Evolutionary conservation across 257 asterid species (phyloP).

Genomic region (Petunia secreta): DNA sequence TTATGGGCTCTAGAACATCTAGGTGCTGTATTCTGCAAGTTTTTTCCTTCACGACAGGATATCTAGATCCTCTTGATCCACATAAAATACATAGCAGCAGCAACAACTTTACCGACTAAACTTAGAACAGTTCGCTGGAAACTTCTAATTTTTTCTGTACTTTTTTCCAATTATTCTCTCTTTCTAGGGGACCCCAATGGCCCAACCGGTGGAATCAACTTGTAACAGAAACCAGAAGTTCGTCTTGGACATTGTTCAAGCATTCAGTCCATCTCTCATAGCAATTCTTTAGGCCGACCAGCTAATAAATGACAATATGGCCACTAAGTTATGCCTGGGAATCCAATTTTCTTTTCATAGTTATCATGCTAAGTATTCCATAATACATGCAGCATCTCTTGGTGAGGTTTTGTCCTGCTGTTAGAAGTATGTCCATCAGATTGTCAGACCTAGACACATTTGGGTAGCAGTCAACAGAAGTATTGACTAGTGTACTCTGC

Average conservation of each 20-base stretch:
- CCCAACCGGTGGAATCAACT: slow-evolving; percentile 1
- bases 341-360: neutral
- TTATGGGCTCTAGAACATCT: neutral
- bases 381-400: neutral
- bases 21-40: neutral
- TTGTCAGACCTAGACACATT: slow-evolving; percentile 3
- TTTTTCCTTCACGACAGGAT: neutral
- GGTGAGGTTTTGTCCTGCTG: neutral
- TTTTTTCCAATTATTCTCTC: neutral
- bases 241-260: neutral
- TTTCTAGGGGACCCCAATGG: neutral
- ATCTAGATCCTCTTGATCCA: neutral
- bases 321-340: neutral
- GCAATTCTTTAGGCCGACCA: neutral
- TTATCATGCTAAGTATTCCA: neutral
- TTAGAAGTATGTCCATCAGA: neutral
- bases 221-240: neutral
- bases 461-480: slow-evolving; percentile 2
- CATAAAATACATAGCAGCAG: neutral
- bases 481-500: neutral
- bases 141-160: neutral
- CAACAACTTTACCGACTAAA: neutral
- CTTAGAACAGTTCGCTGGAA: neutral
- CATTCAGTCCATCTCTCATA: neutral
- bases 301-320: neutral